phyloP scores from a whole-genome alignment of 2,329 filamentous ascomycete genomes.

The Aspergillus tamarii region DNA sequence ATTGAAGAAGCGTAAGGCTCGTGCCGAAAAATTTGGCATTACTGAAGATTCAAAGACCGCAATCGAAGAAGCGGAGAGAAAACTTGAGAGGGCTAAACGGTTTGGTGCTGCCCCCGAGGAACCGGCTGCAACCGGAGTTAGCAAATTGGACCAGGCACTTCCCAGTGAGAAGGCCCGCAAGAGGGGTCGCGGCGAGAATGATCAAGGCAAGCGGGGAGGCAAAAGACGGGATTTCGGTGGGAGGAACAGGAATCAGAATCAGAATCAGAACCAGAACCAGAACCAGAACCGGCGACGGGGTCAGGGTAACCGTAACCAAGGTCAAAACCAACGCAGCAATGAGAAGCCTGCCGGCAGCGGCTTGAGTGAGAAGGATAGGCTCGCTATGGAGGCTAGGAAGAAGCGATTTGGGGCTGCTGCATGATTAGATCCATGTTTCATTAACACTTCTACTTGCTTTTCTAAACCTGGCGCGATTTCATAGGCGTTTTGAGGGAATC shows the following conservation, averaged over 20 bases:
- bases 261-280: constrained; percentile 27
- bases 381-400: constrained; percentile 52
- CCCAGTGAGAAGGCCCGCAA: constrained; percentile 46
- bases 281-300: constrained; percentile 24
- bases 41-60: constrained; percentile 44
- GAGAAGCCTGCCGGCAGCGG: constrained; percentile 21
- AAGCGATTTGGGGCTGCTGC: constrained; percentile 47
- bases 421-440: constrained; percentile 19
- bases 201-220: constrained; percentile 43
- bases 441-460: constrained; percentile 13
- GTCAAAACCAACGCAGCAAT: constrained; percentile 7
- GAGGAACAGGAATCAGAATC: constrained; percentile 29
- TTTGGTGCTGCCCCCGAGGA: constrained; percentile 42
- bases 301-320: constrained; percentile 12
- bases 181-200: constrained; percentile 41
- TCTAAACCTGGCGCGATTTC: constrained; percentile 21
- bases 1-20: constrained; percentile 51
- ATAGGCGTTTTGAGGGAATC: constrained; percentile 19
- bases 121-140: constrained; percentile 33
- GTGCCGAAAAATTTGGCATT: constrained; percentile 53
- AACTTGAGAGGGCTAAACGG: constrained; percentile 50
- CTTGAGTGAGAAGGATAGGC: constrained; percentile 46
- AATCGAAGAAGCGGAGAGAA: constrained; percentile 47
- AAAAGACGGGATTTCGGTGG: constrained; percentile 45
- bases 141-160: constrained; percentile 50